These are phyloP conservation scores for Leptomonas pyrrhocoris DNA, from an alignment of 208 protist species.

Conservation along the genomic window DNA sequence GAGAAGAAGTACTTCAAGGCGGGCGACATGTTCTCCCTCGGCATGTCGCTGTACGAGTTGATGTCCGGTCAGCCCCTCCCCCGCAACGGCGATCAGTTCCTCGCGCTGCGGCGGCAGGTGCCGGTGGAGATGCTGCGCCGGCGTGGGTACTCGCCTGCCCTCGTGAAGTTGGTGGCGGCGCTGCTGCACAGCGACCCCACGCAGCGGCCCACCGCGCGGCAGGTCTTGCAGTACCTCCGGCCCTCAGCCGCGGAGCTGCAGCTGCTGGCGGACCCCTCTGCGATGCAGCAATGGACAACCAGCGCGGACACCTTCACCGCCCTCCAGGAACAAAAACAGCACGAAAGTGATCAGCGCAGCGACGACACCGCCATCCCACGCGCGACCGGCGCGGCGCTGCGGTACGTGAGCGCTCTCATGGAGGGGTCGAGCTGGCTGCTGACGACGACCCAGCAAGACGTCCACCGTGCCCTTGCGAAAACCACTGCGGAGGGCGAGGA, in stretches of 20 bases:
- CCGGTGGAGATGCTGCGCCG: conserved; percentile 45
- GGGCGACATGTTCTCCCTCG: conserved; percentile 92
- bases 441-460: conserved; percentile 30
- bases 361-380: background rate
- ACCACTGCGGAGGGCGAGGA: background rate
- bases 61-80: conserved; percentile 81
- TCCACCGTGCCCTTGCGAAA: background rate
- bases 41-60: conserved; percentile 91
- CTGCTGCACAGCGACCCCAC: conserved; percentile 65
- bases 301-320: conserved; percentile 8
- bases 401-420: conserved; percentile 33
- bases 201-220: conserved; percentile 65
- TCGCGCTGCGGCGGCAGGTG: conserved; percentile 58
- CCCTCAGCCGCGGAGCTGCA: conserved; percentile 43
- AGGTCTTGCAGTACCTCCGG: conserved; percentile 66
- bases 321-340: conserved; percentile 6
- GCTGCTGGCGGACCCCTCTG: conserved; percentile 22
- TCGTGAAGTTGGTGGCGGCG: conserved; percentile 54
- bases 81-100: conserved; percentile 71
- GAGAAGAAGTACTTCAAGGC: conserved; percentile 78
- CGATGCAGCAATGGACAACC: conserved; percentile 40
- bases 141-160: conserved; percentile 62
- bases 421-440: conserved; percentile 35
- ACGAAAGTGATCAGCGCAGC: background rate
- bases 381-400: conserved; percentile 12